Percentiles rank a stretch among this genome's conserved stretches.
Conservation (phyloP, 441 rosid species). For the Hura crepitans region DNA sequence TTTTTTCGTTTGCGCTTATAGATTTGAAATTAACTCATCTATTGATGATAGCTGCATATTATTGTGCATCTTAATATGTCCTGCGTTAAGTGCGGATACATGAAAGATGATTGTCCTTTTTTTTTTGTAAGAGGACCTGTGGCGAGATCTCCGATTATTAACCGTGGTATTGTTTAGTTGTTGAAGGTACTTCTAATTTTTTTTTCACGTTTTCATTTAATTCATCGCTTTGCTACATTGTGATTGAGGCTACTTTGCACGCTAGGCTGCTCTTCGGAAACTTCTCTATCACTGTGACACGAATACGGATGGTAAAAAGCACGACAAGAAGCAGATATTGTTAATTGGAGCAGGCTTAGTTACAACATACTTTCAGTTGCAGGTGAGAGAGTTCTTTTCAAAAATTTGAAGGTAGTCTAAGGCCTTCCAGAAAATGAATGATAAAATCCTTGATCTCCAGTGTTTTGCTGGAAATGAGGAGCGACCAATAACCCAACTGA, state of each 20-base stretch:
- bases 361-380: constrained; percentile 80
- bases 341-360: constrained; percentile 98
- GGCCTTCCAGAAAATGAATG: background rate
- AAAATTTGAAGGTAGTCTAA: background rate
- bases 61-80: constrained; percentile 48
- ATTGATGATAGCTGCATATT: background rate
- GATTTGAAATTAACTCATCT: background rate
- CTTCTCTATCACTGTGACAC: constrained; percentile 52
- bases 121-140: constrained; percentile 83
- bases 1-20: background rate
- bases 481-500: background rate
- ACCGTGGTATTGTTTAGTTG: constrained; percentile 58
- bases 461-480: background rate
- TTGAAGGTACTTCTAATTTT: background rate
- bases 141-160: constrained; percentile 87
- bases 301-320: constrained; percentile 29
- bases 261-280: constrained; percentile 93
- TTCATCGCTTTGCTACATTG: constrained; percentile 12
- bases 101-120: constrained; percentile 79
- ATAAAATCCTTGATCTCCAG: background rate
- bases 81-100: constrained; percentile 80
- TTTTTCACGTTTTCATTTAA: constrained; percentile 3
- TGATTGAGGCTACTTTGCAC: constrained; percentile 76
- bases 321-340: constrained; percentile 67
- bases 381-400: constrained; percentile 40